Conservation (phyloP, 179 eudicot genomes). For the Heliamphora pulchella region DNA sequence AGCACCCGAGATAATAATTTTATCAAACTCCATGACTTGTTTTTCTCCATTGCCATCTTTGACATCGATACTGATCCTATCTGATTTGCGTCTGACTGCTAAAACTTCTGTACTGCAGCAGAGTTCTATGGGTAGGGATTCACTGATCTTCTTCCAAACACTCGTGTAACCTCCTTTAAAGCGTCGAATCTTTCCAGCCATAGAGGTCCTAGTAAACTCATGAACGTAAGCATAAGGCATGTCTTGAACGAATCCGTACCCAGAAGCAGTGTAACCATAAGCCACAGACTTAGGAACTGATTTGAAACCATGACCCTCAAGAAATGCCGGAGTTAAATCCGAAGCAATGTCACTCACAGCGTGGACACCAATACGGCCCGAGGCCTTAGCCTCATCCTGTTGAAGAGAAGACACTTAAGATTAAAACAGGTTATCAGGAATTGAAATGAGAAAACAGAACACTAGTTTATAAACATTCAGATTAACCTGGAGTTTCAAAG, state of each 20-base stretch:
- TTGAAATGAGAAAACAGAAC: background rate
- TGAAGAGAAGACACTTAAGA: background rate
- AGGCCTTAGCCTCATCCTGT: conserved; percentile 39
- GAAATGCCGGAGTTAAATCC: conserved; percentile 34
- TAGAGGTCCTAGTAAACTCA: conserved; percentile 46
- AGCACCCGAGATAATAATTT: conserved; percentile 34
- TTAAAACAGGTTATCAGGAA: background rate
- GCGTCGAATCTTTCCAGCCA: conserved; percentile 47
- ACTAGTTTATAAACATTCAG: background rate
- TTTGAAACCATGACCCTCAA: conserved; percentile 26
- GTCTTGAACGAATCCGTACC: conserved; percentile 43
- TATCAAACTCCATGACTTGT: conserved; percentile 28
- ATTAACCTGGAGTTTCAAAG: conserved; percentile 43
- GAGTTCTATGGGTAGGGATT: conserved; percentile 27
- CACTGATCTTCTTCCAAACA: conserved; percentile 34
- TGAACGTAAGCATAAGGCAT: conserved; percentile 50
- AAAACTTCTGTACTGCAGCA: conserved; percentile 37
- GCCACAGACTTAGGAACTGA: conserved; percentile 42
- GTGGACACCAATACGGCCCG: conserved; percentile 38
- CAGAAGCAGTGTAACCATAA: conserved; percentile 46
- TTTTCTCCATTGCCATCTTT: conserved; percentile 21
- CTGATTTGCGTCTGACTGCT: conserved; percentile 23
- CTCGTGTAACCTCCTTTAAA: conserved; percentile 40
- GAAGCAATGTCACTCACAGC: conserved; percentile 39
- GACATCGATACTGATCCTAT: conserved; percentile 13